Base-by-base conservation (phyloP, 1,284 basidiomycete species). In the Melampsora larici-populina region DNA sequence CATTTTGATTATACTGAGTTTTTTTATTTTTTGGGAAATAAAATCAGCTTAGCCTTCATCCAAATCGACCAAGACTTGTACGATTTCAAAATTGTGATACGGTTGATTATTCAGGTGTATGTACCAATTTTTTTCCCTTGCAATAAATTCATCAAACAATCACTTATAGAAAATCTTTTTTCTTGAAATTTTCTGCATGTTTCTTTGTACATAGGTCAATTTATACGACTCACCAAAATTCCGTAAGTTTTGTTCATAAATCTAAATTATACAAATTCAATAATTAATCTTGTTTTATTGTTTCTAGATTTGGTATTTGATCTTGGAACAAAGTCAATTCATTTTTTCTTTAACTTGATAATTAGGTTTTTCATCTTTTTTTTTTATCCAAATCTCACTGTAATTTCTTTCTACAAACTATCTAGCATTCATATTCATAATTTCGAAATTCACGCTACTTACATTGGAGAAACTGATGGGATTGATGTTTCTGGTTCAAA, bases 61-160 rank as follows among this genome's bases (percentile, higher is more conserved):
- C 72, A 33, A 62, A 67, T 17, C 15, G 72, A 67, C 72, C 72
- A 29, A 26, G 72, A 55, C 64, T 75, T 5, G 63, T 75, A 58
- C 43, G 72, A 36, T 66, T 75, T 33, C 26, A 75, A 58, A 65
- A 51, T 55, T 66, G 72, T n/a, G 48, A 48, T 26, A 55, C 49
- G 15, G 72, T 75, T 31, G 64, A 67, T 67, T 75, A 75, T 75
- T 75, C 72, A 24, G 72, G 72, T 26, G 72, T 75, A n/a, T 17
- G 72, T n/a, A 51, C 31, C 1, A 51, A 1, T 13, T 43, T 43
- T 7, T 66, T 51, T 73, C n/a, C 29, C 1, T n/a, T 13, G 3
- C 6, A 43, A 7, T 43, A 13, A 43, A 43, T 13, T 6, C 40
- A 43, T 43, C 11, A 7, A 31, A 49, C 26, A 31, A 18, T 7